A percentile compares a stretch with the other conserved stretches of the same genome.
Evolutionary conservation across 495 filamentous ascomycete genomes (phyloP).

Genomic region (Schizothecium vesticola): DNA sequence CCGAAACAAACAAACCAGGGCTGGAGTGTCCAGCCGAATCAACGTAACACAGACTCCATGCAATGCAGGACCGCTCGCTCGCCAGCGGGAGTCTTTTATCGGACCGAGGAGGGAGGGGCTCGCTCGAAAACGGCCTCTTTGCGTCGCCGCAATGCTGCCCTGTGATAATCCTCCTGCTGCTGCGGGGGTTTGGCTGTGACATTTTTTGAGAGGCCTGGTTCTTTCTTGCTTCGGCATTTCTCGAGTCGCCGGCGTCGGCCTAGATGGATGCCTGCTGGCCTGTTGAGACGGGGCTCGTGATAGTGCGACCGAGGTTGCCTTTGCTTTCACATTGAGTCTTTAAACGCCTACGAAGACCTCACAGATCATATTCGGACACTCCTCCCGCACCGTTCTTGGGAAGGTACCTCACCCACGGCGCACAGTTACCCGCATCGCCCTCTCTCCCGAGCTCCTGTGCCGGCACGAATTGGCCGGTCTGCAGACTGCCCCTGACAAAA

Average conservation of each 20-base stretch:
- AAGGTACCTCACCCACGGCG: constrained; percentile 31
- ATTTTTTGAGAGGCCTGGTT: background rate
- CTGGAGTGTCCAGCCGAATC: too few species aligned
- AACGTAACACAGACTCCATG: background rate
- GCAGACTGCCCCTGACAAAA: constrained; percentile 70
- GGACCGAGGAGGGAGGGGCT: background rate
- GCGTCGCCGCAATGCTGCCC: background rate
- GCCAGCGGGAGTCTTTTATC: background rate
- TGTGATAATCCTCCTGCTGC: background rate
- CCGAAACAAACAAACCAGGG: background rate
- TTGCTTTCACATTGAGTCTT: background rate
- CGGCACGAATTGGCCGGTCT: constrained; percentile 69
- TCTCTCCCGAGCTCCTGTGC: constrained; percentile 30
- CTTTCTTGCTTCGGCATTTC: background rate
- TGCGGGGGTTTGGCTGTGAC: background rate
- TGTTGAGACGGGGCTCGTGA: background rate
- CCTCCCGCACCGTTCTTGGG: constrained; percentile 29
- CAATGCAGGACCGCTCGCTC: background rate
- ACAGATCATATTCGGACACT: constrained; percentile 8
- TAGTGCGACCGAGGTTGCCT: background rate
- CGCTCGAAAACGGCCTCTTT: background rate
- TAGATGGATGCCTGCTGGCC: background rate
- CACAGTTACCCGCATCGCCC: constrained; percentile 35
- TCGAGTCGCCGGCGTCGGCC: background rate
- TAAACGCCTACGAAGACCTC: background rate